Evolutionary conservation across 2,329 filamentous ascomycete species (phyloP), one percentile per base, ranked within the genome.

Genomic region (Mariannaea sp.): DNA sequence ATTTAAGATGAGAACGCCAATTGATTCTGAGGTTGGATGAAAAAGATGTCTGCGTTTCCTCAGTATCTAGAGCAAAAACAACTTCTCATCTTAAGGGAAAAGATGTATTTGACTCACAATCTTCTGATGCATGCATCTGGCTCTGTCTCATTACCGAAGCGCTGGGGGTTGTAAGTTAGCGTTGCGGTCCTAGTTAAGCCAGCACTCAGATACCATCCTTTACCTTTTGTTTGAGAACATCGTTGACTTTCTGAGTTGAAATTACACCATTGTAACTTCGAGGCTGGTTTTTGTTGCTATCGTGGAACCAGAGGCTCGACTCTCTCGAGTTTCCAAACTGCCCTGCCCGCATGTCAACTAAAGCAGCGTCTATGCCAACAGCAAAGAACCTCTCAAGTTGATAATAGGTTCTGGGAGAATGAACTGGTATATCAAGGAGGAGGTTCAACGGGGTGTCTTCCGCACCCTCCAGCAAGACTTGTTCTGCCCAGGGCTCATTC

Each of bases 241-340:
- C 29, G 14, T 26, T 13, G 4, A 10, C 17, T 14, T 35, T 13
- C 27, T 24, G 16, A n/a, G 19, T 13, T 24, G 29, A n/a, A 29
- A 45, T 27, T 7, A 45, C 20, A 10, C 42, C 42, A 36, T 36
- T 45, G 42, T 45, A 45, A 10, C 29, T 24, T 2, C 42, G 42
- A 10, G 14, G 10, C 6, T 20, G 8, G 10, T 24, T 12, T 19
- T 19, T 24, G n/a, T 42, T n/a, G 24, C 7, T 26, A n/a, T 42
- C 39, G 39, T 29, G 29, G 9, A 42, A 20, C 39, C 39, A 42
- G 8, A 42, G n/a, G 14, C 8, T 5, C 17, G 39, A 42, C 7
- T 13, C 19, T 10, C 12, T 29, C 5, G 22, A 24, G 22, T 8
- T 8, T 8, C 22, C 5, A 22, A 39, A 39, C 4, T 13, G 17